A percentile compares a stretch with the other conserved stretches of the same genome.
Evolutionary conservation across 78 protist species (phyloP).

Genomic region (Neovahlkampfia damariscottae): DNA sequence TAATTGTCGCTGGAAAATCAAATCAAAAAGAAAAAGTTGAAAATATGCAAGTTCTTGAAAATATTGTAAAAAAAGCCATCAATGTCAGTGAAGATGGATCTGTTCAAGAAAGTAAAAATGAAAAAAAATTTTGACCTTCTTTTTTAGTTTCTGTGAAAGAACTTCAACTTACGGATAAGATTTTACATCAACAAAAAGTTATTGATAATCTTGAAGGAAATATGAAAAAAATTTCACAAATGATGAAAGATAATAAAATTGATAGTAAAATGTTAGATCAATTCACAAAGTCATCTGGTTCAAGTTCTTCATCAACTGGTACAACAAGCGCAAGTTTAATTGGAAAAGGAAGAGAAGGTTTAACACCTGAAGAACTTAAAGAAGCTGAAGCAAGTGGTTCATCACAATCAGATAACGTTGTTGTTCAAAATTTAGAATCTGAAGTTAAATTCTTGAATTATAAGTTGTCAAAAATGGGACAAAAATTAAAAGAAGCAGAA

Average conservation of each 20-base stretch:
- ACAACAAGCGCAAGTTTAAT: too few species aligned
- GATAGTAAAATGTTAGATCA: not conserved
- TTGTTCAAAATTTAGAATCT: not conserved
- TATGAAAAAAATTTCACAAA: not conserved
- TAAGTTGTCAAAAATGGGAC: not conserved
- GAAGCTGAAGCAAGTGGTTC: too few species aligned
- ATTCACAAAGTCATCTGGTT: not conserved
- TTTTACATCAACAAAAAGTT: not conserved
- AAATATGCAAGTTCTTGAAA: not conserved
- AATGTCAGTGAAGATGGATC: not conserved
- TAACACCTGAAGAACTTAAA: not conserved
- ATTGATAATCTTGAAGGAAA: not conserved
- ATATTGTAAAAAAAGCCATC: not conserved
- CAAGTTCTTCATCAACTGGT: too few species aligned
- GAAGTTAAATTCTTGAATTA: not conserved
- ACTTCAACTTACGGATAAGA: not conserved
- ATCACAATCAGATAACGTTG: not conserved
- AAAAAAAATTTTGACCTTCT: too few species aligned
- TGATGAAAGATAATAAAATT: not conserved
- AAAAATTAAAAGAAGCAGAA: not conserved
- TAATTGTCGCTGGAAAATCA: not conserved
- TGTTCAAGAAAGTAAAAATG: not conserved
- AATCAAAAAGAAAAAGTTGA: not conserved
- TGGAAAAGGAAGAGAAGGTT: too few species aligned
- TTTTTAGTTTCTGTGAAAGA: not conserved